A percentile compares a stretch with the other conserved stretches of the same genome.
Conservation (phyloP, 2,329 filamentous ascomycete genomes). For the Venturiaceae sp. region DNA sequence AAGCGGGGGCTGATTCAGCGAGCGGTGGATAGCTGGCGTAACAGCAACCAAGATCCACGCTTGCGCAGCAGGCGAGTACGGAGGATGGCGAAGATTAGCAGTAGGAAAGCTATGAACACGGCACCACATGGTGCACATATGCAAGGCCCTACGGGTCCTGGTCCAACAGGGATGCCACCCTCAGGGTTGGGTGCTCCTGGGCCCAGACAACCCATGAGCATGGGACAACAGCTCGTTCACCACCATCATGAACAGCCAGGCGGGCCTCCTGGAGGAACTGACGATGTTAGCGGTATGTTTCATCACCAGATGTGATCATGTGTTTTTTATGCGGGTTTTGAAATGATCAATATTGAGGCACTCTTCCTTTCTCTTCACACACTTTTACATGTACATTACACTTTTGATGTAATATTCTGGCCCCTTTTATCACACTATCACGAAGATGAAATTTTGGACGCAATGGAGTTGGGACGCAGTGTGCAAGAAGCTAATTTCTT, state of each 20-base stretch:
- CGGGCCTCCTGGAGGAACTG: conserved; percentile 57
- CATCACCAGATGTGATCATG: conserved; percentile 81
- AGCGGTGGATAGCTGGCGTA: conserved; percentile 96
- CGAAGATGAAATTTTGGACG: background rate
- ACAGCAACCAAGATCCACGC: conserved; percentile 94
- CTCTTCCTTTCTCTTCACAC: conserved; percentile 15
- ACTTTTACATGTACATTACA: conserved; percentile 23
- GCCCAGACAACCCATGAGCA: conserved; percentile 58
- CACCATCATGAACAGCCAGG: conserved; percentile 69
- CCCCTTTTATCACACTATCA: conserved; percentile 4
- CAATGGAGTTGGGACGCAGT: background rate
- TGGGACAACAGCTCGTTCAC: conserved; percentile 52
- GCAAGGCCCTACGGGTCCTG: conserved; percentile 51
- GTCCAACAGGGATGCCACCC: conserved; percentile 54
- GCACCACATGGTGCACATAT: conserved; percentile 54
- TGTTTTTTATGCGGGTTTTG: conserved; percentile 8
- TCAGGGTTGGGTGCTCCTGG: conserved; percentile 50
- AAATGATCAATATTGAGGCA: conserved; percentile 11
- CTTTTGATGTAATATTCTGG: conserved; percentile 12
- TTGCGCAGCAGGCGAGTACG: conserved; percentile 85
- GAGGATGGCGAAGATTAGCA: conserved; percentile 93
- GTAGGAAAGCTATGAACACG: conserved; percentile 60
- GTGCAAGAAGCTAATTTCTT: conserved; percentile 16
- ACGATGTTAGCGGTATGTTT: conserved; percentile 96
- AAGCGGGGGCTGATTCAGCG: conserved; percentile 94